These are phyloP conservation scores for Pseudocercospora macadamiae DNA, from an alignment of 2,329 filamentous ascomycete species.

Conservation along the genomic window DNA sequence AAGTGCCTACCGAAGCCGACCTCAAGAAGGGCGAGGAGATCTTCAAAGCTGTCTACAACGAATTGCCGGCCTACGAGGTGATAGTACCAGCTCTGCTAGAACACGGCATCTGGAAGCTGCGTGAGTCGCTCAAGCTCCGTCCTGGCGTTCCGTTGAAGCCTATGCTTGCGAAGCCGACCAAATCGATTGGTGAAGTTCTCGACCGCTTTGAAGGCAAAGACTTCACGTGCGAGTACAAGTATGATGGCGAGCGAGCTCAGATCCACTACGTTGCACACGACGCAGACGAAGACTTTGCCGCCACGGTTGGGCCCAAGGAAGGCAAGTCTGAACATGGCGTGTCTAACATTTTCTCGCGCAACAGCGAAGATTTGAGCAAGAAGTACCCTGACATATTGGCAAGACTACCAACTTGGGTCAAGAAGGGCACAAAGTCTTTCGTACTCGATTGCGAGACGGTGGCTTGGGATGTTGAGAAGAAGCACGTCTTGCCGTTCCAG, in stretches of 20 bases:
- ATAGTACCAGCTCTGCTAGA: conserved; percentile 89
- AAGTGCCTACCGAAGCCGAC: conserved; percentile 72
- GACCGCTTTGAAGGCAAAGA: conserved; percentile 94
- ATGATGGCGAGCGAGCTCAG: conserved; percentile 96
- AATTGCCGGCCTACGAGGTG: conserved; percentile 91
- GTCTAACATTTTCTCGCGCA: conserved; percentile 92
- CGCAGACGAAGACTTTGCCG: conserved; percentile 69
- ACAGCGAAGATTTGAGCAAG: conserved; percentile 94
- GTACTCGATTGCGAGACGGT: conserved; percentile 99
- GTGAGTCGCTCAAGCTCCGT: conserved; percentile 84
- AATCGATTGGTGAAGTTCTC: conserved; percentile 95
- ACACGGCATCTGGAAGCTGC: conserved; percentile 80
- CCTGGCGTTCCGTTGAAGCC: conserved; percentile 95
- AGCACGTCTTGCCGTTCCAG: conserved; percentile 96
- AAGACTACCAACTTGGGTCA: conserved; percentile 88
- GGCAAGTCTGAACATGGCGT: conserved; percentile 73
- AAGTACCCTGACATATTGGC: conserved; percentile 96
- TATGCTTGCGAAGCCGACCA: conserved; percentile 98
- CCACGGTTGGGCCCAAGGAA: conserved; percentile 58
- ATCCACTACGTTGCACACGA: conserved; percentile 95
- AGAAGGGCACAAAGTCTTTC: conserved; percentile 86
- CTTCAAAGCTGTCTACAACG: conserved; percentile 84
- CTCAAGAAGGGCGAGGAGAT: conserved; percentile 81
- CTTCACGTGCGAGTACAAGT: conserved; percentile 99
- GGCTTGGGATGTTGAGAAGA: conserved; percentile 91